A percentile compares a stretch with the other conserved stretches of the same genome.
These are phyloP conservation scores for Cystobasidium tubakii DNA, from an alignment of 768 basidiomycete species.

Conservation along the genomic window DNA sequence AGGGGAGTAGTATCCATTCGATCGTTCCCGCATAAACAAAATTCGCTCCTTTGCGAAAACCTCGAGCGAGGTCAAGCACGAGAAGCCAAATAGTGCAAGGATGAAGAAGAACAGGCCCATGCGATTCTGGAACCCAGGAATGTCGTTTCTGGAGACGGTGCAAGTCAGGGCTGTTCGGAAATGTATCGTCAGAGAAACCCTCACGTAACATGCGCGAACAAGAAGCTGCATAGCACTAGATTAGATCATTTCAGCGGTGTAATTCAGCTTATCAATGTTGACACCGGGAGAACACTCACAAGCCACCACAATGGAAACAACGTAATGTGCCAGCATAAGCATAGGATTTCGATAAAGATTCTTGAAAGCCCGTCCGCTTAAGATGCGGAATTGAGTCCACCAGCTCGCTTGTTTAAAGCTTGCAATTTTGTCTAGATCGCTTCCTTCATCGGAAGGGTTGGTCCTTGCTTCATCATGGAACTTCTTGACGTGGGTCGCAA, in stretches of 20 bases:
- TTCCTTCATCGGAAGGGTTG: constrained; percentile 55
- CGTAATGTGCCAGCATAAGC: constrained; percentile 81
- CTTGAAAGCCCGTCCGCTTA: constrained; percentile 96
- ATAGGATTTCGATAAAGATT: constrained; percentile 94
- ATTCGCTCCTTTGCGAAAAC: constrained; percentile 92
- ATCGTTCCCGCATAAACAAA: constrained; percentile 98
- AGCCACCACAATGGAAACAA: constrained; percentile 74
- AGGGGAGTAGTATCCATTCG: constrained; percentile 94
- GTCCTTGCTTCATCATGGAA: constrained; percentile 47
- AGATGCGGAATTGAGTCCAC: constrained; percentile 82
- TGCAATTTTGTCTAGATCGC: constrained; percentile 60
- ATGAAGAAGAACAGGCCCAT: constrained; percentile 94
- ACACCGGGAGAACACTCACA: constrained; percentile 54
- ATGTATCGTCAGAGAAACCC: constrained; percentile 43
- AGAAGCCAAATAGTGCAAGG: constrained; percentile 92
- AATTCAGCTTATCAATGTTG: too few relatives aligned
- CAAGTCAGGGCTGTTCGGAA: not conserved
- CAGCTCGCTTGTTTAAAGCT: constrained; percentile 67
- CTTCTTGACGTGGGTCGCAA: constrained; percentile 51
- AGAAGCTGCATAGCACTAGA: constrained; percentile 90
- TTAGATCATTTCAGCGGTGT: too few relatives aligned
- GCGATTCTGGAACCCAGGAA: constrained; percentile 93
- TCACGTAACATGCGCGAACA: constrained; percentile 79
- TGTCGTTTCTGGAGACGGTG: constrained; percentile 62
- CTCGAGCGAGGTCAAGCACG: constrained; percentile 85